These are phyloP conservation scores for Debaryomycetaceae sp. DNA, from an alignment of 1,139 yeast genomes.

Conservation along the genomic window DNA sequence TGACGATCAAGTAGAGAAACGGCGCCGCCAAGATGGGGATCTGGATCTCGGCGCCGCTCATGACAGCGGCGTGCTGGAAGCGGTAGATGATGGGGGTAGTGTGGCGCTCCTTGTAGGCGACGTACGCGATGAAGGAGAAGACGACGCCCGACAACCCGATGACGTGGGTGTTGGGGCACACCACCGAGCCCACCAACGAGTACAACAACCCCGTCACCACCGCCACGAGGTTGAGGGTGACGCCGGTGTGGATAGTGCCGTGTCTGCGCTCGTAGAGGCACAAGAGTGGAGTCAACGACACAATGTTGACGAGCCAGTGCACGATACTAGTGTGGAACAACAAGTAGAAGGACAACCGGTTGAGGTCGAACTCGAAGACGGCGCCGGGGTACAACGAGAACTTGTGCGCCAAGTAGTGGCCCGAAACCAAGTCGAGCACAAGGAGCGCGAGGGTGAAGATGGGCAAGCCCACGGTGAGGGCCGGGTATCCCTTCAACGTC, in stretches of 20 bases:
- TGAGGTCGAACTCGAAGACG: constrained; percentile 52
- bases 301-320: constrained; percentile 63
- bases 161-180: constrained; percentile 49
- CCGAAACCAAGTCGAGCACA: constrained; percentile 23
- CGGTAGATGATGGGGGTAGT: constrained; percentile 40
- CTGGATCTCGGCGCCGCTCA: constrained; percentile 22
- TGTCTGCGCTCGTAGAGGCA: constrained; percentile 66
- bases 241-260: constrained; percentile 87
- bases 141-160: constrained; percentile 74
- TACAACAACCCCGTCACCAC: constrained; percentile 67
- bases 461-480: constrained; percentile 60
- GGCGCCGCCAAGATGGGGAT: constrained; percentile 67
- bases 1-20: constrained; percentile 46
- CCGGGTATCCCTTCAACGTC: constrained; percentile 38
- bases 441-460: constrained; percentile 47
- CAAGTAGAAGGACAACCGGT: constrained; percentile 71
- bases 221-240: constrained; percentile 71
- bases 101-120: constrained; percentile 56
- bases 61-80: constrained; percentile 18
- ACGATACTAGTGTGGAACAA: constrained; percentile 58
- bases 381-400: constrained; percentile 53
- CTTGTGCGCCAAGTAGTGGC: constrained; percentile 15
- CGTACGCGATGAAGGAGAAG: constrained; percentile 65
- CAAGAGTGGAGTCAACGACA: constrained; percentile 58
- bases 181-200: constrained; percentile 48